phyloP scores from a whole-genome alignment of 345 rosid species.

The Durio zibethinus region DNA sequence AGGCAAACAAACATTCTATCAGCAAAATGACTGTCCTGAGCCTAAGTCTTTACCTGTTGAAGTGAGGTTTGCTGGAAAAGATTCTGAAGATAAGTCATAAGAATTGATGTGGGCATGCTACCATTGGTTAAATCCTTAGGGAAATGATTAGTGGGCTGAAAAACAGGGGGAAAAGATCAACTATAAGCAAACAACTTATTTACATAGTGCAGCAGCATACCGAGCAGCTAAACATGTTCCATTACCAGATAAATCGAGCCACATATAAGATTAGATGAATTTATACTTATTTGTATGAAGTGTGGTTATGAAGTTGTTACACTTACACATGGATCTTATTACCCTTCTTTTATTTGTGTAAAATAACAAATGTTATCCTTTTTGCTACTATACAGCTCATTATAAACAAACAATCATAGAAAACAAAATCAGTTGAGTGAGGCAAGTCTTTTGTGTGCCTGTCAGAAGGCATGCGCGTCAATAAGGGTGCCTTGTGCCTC shows the following conservation, averaged over 20 bases:
- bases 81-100: slow-evolving; percentile 87
- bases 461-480: background rate
- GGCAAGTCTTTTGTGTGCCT: background rate
- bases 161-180: slow-evolving; percentile 4
- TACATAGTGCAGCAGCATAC: background rate
- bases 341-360: background rate
- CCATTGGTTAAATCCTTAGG: slow-evolving; percentile 51
- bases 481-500: background rate
- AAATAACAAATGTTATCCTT: background rate
- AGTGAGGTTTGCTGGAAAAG: slow-evolving; percentile 76
- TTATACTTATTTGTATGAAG: background rate
- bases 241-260: background rate
- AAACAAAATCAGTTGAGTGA: background rate
- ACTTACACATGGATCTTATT: background rate
- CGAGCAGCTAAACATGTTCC: background rate
- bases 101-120: slow-evolving; percentile 34
- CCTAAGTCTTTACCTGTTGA: slow-evolving; percentile 63
- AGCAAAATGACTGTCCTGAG: background rate
- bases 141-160: slow-evolving; percentile 56
- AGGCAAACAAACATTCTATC: background rate
- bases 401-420: background rate
- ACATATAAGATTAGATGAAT: background rate
- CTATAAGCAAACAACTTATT: slow-evolving; percentile 1
- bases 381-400: background rate
- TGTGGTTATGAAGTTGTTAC: background rate